Conservation (phyloP, 257 asterid genomes). For the Penstemon davidsonii region DNA sequence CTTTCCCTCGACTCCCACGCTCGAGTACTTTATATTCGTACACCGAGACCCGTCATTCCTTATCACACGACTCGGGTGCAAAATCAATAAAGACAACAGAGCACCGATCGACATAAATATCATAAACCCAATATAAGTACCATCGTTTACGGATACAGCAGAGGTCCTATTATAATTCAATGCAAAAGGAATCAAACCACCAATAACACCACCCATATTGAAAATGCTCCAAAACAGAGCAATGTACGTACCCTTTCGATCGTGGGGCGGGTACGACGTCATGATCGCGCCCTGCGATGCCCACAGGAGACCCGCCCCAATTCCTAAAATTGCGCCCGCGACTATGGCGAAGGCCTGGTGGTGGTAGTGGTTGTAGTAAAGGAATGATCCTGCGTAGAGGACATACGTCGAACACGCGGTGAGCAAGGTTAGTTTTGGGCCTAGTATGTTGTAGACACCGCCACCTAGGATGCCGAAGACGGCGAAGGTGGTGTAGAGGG, state of each 20-base stretch:
- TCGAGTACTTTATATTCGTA: constrained; percentile 78
- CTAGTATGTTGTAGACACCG: constrained; percentile 83
- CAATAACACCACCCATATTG: constrained; percentile 90
- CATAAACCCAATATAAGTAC: constrained; percentile 92
- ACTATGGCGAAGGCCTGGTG: constrained; percentile 72
- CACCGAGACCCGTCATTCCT: constrained; percentile 78
- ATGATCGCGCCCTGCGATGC: constrained; percentile 90
- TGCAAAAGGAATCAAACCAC: constrained; percentile 77
- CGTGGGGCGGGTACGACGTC: constrained; percentile 93
- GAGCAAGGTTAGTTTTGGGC: constrained; percentile 66
- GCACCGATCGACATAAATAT: constrained; percentile 75
- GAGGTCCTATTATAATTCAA: constrained; percentile 50
- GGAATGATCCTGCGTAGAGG: constrained; percentile 77
- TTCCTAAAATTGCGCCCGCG: constrained; percentile 87
- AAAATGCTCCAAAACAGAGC: constrained; percentile 91
- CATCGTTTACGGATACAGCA: constrained; percentile 86
- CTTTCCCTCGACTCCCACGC: constrained; percentile 43
- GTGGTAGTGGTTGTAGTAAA: constrained; percentile 77
- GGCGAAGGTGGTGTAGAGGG: constrained; percentile 91
- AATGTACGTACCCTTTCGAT: constrained; percentile 76
- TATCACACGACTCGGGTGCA: constrained; percentile 78
- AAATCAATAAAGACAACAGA: constrained; percentile 51
- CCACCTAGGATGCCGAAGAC: constrained; percentile 89
- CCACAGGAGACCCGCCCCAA: constrained; percentile 96
- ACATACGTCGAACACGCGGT: constrained; percentile 83